These are phyloP conservation scores for Boletus pseudo-olivaceus DNA, from an alignment of 768 basidiomycete genomes.

Conservation along the genomic window DNA sequence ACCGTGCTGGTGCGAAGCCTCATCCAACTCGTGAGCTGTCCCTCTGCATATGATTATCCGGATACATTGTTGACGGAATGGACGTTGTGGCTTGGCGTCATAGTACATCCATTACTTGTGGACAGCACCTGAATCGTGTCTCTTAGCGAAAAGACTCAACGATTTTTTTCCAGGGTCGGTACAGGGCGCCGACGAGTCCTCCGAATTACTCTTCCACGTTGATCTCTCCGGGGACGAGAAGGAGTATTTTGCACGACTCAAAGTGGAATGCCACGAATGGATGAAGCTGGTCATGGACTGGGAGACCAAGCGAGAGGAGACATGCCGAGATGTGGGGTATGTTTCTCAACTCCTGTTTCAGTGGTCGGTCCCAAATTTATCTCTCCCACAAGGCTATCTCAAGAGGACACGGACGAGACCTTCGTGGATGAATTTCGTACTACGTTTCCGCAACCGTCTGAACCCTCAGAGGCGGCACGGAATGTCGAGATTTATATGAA, in stretches of 20 bases:
- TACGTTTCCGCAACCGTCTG: constrained; percentile 18
- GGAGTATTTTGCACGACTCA: constrained; percentile 13
- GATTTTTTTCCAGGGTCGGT: constrained; percentile 31
- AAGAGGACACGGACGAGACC: constrained; percentile 7
- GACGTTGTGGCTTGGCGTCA: neutral
- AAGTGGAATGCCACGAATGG: constrained; percentile 19
- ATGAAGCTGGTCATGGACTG: constrained; percentile 17
- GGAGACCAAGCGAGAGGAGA: constrained; percentile 16
- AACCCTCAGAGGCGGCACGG: constrained; percentile 6
- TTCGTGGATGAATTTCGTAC: constrained; percentile 25
- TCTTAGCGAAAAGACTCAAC: constrained; percentile 18
- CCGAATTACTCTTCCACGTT: constrained; percentile 22
- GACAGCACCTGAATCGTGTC: constrained; percentile 27
- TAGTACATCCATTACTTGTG: constrained; percentile 30
- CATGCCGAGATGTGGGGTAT: constrained; percentile 7
- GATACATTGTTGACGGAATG: neutral
- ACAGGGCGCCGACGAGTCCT: constrained; percentile 6
- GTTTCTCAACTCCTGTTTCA: neutral
- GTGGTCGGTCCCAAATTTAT: neutral
- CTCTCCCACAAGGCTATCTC: constrained; percentile 6
- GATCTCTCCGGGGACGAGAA: constrained; percentile 24
- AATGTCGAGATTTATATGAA: constrained; percentile 25
- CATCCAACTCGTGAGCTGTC: constrained; percentile 17
- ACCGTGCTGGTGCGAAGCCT: constrained; percentile 21
- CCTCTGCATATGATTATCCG: neutral